A percentile compares a stretch with the other conserved stretches of the same genome.
Evolutionary conservation across 768 basidiomycete species (phyloP).

Genomic region (Lentinus brumalis): DNA sequence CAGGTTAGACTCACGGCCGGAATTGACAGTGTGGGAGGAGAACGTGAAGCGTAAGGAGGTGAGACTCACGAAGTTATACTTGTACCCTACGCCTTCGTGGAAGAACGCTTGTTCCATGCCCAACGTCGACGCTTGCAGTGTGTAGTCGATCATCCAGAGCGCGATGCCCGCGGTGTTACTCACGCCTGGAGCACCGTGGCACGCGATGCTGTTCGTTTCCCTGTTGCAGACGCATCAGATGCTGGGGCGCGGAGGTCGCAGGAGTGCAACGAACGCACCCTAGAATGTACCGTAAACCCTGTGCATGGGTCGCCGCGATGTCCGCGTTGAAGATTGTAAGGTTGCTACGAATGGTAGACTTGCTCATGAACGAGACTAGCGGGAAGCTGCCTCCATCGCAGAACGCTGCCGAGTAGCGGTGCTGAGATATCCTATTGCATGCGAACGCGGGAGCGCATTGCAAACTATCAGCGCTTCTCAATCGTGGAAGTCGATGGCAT

Average conservation of each 20-base stretch:
- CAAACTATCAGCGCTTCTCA: not conserved
- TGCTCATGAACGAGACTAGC: constrained; percentile 66
- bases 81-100: constrained; percentile 71
- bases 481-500: not conserved
- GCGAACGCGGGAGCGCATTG: not conserved
- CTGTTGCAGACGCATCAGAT: constrained; percentile 13
- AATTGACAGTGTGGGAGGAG: no score
- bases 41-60: not conserved
- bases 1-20: not conserved
- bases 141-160: constrained; percentile 69
- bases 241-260: not conserved
- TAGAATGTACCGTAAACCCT: constrained; percentile 57
- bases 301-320: constrained; percentile 41
- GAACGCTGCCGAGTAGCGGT: constrained; percentile 58
- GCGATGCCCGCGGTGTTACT: constrained; percentile 71
- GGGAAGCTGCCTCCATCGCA: constrained; percentile 53
- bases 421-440: constrained; percentile 43
- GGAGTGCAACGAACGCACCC: constrained; percentile 36
- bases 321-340: constrained; percentile 27
- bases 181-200: constrained; percentile 51
- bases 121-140: constrained; percentile 56
- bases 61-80: constrained; percentile 58
- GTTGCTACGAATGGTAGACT: constrained; percentile 56
- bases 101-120: constrained; percentile 61
- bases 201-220: constrained; percentile 39